phyloP scores from a whole-genome alignment of 1,284 basidiomycete genomes.

The Rhodotorula glutinis region DNA sequence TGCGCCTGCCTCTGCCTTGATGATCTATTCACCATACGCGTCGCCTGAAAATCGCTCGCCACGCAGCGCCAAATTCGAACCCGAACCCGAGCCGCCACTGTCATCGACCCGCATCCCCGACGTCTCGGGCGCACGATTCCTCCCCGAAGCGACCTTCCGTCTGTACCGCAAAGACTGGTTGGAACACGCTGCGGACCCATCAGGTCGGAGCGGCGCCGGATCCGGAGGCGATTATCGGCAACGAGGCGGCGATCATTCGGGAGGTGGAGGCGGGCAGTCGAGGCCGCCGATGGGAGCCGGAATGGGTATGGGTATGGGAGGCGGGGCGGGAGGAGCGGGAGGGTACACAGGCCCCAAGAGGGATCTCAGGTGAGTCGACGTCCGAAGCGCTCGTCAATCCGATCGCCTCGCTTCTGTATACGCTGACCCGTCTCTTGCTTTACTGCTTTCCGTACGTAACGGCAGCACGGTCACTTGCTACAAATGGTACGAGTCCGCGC shows the following conservation, averaged over 20 bases:
- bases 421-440: background rate
- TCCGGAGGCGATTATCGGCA: background rate
- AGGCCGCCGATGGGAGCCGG: background rate
- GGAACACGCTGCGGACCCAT: conserved; percentile 36
- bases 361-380: conserved; percentile 20
- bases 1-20: too few species aligned
- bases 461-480: conserved; percentile 5
- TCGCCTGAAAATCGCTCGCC: too few species aligned
- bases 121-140: conserved; percentile 39
- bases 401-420: too few species aligned
- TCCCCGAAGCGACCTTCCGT: conserved; percentile 41
- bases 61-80: conserved; percentile 37
- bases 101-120: conserved; percentile 40
- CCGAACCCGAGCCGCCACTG: conserved; percentile 33
- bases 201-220: conserved; percentile 16
- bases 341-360: conserved; percentile 2
- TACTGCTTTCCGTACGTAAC: too few species aligned
- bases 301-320: conserved; percentile 3
- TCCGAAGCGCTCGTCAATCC: too few species aligned
- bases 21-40: too few species aligned
- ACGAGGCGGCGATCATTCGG: background rate
- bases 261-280: background rate
- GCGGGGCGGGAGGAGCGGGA: conserved; percentile 6
- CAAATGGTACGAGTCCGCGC: background rate
- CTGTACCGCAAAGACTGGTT: conserved; percentile 39